These are phyloP conservation scores for Chlorociboria aeruginascens DNA, from an alignment of 495 filamentous ascomycete species.

Conservation along the genomic window DNA sequence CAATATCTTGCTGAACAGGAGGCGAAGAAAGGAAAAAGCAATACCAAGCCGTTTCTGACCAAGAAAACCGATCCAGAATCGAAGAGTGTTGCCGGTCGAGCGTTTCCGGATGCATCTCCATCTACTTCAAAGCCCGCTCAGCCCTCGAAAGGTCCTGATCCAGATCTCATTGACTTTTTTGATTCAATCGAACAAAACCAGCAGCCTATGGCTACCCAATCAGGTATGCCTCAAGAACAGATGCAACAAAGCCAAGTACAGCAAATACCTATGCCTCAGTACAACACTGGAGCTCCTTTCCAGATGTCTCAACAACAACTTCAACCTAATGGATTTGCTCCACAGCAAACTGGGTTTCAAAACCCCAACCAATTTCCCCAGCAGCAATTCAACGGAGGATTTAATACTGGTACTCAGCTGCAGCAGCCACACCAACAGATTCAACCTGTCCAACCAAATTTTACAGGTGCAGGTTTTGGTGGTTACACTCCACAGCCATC, in stretches of 20 bases:
- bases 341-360: conserved; percentile 31
- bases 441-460: conserved; percentile 40
- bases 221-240: too few relatives aligned
- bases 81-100: conserved; percentile 8
- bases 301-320: conserved; percentile 26
- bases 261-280: conserved; percentile 28
- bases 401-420: conserved; percentile 27
- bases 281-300: conserved; percentile 35
- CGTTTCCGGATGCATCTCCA: conserved; percentile 21
- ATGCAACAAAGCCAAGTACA: conserved; percentile 19
- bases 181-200: conserved; percentile 93
- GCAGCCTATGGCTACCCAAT: conserved; percentile 24
- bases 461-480: conserved; percentile 79
- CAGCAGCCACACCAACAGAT: conserved; percentile 38
- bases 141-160: conserved; percentile 48
- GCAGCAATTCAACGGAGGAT: conserved; percentile 18
- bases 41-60: conserved; percentile 8
- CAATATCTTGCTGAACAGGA: conserved; percentile 84
- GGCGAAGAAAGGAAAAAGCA: conserved; percentile 50
- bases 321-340: conserved; percentile 21
- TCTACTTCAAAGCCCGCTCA: conserved; percentile 27
- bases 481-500: conserved; percentile 61
- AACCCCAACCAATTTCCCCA: conserved; percentile 32
- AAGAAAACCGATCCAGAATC: conserved; percentile 15
- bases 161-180: conserved; percentile 96